These are phyloP conservation scores for Orychophragmus violaceus DNA, from an alignment of 345 rosid genomes.

Conservation along the genomic window DNA sequence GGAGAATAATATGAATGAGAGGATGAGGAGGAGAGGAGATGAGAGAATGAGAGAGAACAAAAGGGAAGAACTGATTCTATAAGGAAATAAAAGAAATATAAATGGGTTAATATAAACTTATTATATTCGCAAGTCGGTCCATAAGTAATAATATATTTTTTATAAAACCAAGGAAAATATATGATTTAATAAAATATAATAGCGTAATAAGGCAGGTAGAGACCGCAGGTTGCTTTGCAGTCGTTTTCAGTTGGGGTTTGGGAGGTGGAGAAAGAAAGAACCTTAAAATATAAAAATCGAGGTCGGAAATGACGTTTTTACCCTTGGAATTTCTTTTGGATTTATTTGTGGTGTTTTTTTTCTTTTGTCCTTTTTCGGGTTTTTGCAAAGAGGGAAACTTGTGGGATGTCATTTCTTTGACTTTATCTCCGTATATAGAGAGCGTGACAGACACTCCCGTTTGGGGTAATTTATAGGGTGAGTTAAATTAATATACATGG, in stretches of 20 bases:
- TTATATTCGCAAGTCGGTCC: constrained; percentile 32
- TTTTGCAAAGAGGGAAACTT: constrained; percentile 10
- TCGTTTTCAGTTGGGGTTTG: constrained; percentile 60
- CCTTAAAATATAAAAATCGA: constrained; percentile 44
- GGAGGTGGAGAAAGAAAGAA: constrained; percentile 43
- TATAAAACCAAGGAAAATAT: constrained; percentile 7
- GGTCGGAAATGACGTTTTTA: constrained; percentile 35
- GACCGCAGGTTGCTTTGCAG: constrained; percentile 86
- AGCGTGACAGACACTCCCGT: constrained; percentile 28
- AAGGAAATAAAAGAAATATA: constrained; percentile 20
- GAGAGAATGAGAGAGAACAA: constrained; percentile 12
- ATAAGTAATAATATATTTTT: constrained; percentile 4
- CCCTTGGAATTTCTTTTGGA: constrained; percentile 14
- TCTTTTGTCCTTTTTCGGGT: constrained; percentile 30
- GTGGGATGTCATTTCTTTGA: constrained; percentile 30
- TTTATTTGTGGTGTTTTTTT: background rate
- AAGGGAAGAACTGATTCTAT: constrained; percentile 19
- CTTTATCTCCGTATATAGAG: constrained; percentile 12
- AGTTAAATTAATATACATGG: too few relatives aligned
- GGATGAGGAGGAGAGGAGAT: background rate
- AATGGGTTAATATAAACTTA: background rate
- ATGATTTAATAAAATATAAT: background rate
- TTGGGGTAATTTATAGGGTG: constrained; percentile 6
- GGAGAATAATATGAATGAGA: constrained; percentile 19
- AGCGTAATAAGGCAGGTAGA: constrained; percentile 47